Base-by-base conservation (phyloP, 768 basidiomycete species). In the Rhizopogon roseolus region DNA sequence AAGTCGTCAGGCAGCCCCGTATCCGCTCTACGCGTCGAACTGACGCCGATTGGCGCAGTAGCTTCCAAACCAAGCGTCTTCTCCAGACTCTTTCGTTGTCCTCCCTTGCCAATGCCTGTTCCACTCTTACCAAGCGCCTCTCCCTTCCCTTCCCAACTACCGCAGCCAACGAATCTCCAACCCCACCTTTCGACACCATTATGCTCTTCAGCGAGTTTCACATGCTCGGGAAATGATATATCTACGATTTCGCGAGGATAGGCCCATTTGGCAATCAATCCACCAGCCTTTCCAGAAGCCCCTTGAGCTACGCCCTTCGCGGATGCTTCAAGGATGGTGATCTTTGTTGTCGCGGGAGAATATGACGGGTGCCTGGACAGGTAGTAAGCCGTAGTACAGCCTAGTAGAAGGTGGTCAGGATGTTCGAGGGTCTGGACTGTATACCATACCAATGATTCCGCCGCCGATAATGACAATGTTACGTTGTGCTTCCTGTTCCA, bases 241-340 rank as follows among this genome's bases (percentile, higher is more conserved):
- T 79, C 69, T 7, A 86, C 85, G 29, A 93, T 73, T 57, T 84
- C 81, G 48, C 78, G 79, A 0, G 85, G 85, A 61, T 86, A 86
- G 48, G 91, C 93, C 92, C 93, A 86, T 69, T 85, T 82, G 0
- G 93, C 91, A 17, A 95, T 78, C 11, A 96, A 80, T 0, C 90
- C 90, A 5, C 90, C 91, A 0, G 90, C 88, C 64, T 93, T 93
- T 16, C 90, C 90, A 0, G 85, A 88, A 0, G 89, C 86, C 0
- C 88, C 92, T 56, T 89, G 87, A 0, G 90, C 92, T 17, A 82
- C 76, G 6, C 82, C 83, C 43, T 77, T 63, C 6, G 65, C 72
- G 0, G 87, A 90, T 50, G 90, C 87, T 60, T 94, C 84, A 50
- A 96, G 67, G 7, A 92, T 71, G 14, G 82, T 87, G 41, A 89